Conservation (phyloP, 805 yeast genomes). For the Hemisphaericaspora nanyangensis region DNA sequence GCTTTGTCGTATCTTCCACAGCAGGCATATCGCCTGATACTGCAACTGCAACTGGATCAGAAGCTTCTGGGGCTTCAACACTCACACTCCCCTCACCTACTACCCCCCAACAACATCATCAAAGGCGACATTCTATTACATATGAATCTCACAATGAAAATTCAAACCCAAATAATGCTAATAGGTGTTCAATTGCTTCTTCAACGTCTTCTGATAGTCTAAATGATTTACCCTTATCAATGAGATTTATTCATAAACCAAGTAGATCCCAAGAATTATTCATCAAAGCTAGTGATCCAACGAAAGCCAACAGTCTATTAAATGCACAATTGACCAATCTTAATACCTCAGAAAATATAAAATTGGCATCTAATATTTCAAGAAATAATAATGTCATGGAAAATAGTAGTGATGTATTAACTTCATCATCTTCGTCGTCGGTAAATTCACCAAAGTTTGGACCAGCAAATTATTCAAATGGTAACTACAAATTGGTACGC, state of each 20-base stretch:
- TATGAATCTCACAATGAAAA: neutral
- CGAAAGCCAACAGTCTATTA: constrained; percentile 22
- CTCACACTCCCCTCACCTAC: neutral
- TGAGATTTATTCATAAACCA: constrained; percentile 39
- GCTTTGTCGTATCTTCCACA: neutral
- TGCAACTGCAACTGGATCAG: neutral
- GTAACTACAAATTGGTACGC: constrained; percentile 47
- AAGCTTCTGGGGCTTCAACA: neutral
- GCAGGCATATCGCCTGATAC: neutral
- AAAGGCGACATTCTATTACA: constrained; percentile 7
- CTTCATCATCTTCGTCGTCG: constrained; percentile 8
- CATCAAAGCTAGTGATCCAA: constrained; percentile 27
- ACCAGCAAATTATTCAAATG: neutral
- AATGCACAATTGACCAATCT: constrained; percentile 18
- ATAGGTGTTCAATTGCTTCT: too few relatives aligned
- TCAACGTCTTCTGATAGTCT: constrained; percentile 1
- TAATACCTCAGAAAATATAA: neutral
- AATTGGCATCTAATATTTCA: too few relatives aligned
- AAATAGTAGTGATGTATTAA: neutral
- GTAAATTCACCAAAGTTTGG: constrained; percentile 3
- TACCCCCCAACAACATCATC: neutral
- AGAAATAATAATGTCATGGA: neutral
- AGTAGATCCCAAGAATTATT: constrained; percentile 29
- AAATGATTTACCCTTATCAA: constrained; percentile 18
- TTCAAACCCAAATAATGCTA: neutral